Conservation (phyloP, 1,284 basidiomycete genomes). For the Grifola frondosa region DNA sequence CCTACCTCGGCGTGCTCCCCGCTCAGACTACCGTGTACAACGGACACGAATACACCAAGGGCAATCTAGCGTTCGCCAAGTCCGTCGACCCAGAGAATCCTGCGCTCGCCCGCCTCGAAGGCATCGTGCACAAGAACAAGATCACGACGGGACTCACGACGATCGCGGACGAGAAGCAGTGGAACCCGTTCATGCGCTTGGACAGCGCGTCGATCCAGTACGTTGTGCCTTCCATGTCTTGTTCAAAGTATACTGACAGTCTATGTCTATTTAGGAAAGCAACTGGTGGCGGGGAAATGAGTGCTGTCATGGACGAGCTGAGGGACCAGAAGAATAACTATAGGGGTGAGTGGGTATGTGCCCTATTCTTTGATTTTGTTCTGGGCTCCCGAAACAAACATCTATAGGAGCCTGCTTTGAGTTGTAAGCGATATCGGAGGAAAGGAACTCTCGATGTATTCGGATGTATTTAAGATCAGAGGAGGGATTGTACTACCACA, state of each 20-base stretch:
- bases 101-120: conserved; percentile 54
- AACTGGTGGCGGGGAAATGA: conserved; percentile 48
- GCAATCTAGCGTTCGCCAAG: conserved; percentile 64
- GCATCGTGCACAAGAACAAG: conserved; percentile 51
- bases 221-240: conserved; percentile 25
- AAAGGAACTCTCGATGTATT: too few species aligned
- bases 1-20: conserved; percentile 77
- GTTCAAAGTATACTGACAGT: conserved; percentile 3
- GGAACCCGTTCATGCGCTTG: conserved; percentile 84
- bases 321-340: conserved; percentile 85
- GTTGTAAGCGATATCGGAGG: too few species aligned
- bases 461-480: too few species aligned
- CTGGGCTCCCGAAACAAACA: conserved; percentile 1
- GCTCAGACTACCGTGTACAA: conserved; percentile 83
- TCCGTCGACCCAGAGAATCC: conserved; percentile 65
- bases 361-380: not conserved
- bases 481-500: too few species aligned
- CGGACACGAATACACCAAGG: conserved; percentile 90
- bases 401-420: conserved; percentile 2
- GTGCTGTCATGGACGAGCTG: conserved; percentile 70
- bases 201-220: conserved; percentile 57
- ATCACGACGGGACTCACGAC: conserved; percentile 78
- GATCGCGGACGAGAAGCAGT: conserved; percentile 82
- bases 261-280: conserved; percentile 38
- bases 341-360: conserved; percentile 39